A percentile compares a stretch with the other conserved stretches of the same genome.
phyloP scores from a whole-genome alignment of 1,284 basidiomycete genomes.

The Sanghuangporus weigelae region DNA sequence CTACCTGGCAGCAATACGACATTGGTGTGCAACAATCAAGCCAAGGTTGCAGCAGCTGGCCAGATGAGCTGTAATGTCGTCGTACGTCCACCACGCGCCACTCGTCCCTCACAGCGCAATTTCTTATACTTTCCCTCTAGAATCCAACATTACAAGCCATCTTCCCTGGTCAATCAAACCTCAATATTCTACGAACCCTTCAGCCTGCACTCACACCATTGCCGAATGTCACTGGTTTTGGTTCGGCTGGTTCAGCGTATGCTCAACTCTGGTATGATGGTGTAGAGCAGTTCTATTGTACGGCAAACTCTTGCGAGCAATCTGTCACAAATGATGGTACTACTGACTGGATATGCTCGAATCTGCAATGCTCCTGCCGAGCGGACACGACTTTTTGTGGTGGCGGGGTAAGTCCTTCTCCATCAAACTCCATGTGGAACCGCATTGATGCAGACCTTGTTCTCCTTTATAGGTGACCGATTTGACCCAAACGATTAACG shows the following conservation, averaged over 20 bases:
- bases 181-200: constrained; percentile 75
- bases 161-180: constrained; percentile 59
- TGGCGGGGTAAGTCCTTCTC: constrained; percentile 24
- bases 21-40: constrained; percentile 55
- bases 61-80: constrained; percentile 73
- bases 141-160: constrained; percentile 75
- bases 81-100: constrained; percentile 39
- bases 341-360: constrained; percentile 61
- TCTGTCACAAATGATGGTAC: constrained; percentile 33
- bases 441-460: not conserved
- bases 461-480: constrained; percentile 29
- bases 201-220: constrained; percentile 63
- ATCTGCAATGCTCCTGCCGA: constrained; percentile 71
- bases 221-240: constrained; percentile 59
- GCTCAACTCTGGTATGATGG: constrained; percentile 83
- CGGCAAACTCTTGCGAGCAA: constrained; percentile 67
- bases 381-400: constrained; percentile 72
- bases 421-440: not conserved
- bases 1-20: constrained; percentile 42
- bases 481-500: constrained; percentile 55
- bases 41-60: constrained; percentile 59
- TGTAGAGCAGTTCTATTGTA: constrained; percentile 81
- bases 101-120: constrained; percentile 3
- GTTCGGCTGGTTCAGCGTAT: constrained; percentile 48
- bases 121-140: constrained; percentile 31